These are phyloP conservation scores for Termitomyces titanicus DNA, from an alignment of 768 basidiomycete species.

Conservation along the genomic window DNA sequence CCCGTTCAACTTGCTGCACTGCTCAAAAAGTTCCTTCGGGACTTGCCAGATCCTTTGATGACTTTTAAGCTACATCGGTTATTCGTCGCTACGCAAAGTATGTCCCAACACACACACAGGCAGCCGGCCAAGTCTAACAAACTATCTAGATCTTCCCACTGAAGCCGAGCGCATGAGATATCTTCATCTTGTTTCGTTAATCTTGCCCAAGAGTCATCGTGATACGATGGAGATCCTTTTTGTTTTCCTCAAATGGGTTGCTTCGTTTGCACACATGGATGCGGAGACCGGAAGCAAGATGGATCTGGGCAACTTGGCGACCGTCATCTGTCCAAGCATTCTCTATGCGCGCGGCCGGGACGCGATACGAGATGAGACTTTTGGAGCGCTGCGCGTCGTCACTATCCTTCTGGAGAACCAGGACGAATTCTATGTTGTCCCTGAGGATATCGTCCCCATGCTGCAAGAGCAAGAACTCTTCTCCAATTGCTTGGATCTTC, in stretches of 20 bases:
- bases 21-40: slow-evolving; percentile 95
- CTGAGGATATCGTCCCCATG: slow-evolving; percentile 82
- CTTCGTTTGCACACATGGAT: slow-evolving; percentile 97
- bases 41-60: slow-evolving; percentile 93
- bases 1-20: slow-evolving; percentile 96
- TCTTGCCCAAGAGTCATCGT: slow-evolving; percentile 90
- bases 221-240: slow-evolving; percentile 98
- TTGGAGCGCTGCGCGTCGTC: slow-evolving; percentile 81
- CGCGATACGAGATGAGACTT: slow-evolving; percentile 90
- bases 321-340: slow-evolving; percentile 97
- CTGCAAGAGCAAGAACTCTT: slow-evolving; percentile 93
- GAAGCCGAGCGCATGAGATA: slow-evolving; percentile 78
- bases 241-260: slow-evolving; percentile 99
- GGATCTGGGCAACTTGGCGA: slow-evolving; percentile 94
- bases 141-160: slow-evolving; percentile 56
- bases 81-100: slow-evolving; percentile 85
- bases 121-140: neutral
- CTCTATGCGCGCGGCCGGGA: slow-evolving; percentile 86
- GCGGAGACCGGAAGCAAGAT: slow-evolving; percentile 98
- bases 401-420: slow-evolving; percentile 87
- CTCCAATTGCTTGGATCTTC: slow-evolving; percentile 79
- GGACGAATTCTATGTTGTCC: slow-evolving; percentile 95
- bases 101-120: slow-evolving; percentile 26
- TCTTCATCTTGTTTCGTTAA: slow-evolving; percentile 79
- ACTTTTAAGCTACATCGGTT: slow-evolving; percentile 91